Evolutionary conservation across 2,329 filamentous ascomycete genomes (phyloP), one percentile per base, ranked within the genome.

Genomic region (Xylaria sp.): DNA sequence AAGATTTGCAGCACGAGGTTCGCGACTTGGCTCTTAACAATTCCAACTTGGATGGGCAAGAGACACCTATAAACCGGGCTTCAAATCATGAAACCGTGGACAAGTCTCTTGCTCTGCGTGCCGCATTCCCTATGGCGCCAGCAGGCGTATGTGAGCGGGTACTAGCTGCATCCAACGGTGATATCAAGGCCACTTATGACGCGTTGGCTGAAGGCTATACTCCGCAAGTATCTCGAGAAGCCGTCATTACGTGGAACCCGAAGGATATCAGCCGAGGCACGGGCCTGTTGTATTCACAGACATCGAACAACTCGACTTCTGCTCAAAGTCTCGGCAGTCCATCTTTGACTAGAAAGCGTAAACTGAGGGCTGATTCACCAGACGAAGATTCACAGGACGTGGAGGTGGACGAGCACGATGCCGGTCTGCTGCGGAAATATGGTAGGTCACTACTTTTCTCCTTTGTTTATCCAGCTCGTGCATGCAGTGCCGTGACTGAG

Each of bases 1-100:
- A 75, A 19, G 74, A 78, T 57, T 61, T 78, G 2, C 69, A 70
- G 10, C 73, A 78, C 30, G 79, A 81, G 58, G 69, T 80, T n/a
- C 71, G 76, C 51, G 74, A 75, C 30, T 66, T 81, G 1, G 71
- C 73, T 46, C 71, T 76, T 4, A 78, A 80, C 47, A 75, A 76
- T 59, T 71, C 67, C 2, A 55, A 48, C 13, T 18, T 65, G 23
- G 63, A 66, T 11, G 58, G 64, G 9, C 66, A 52, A 23, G 47
- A 55, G 9, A 47, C 53, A 3, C 23, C 48, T 9, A 51, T 35
- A 9, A 47, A 39, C 16, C 51, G 52, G 16, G 57, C 51, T 2
- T 49, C n/a, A 13, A 61, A 67, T 13, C 59, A 69, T 13, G n/a
- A 63, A 1, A 64, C 63, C 13, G 52, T 74, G 0, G 73, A 78